phyloP scores from a whole-genome alignment of 352 stramenopile species.

The Phytophthora idaei region DNA sequence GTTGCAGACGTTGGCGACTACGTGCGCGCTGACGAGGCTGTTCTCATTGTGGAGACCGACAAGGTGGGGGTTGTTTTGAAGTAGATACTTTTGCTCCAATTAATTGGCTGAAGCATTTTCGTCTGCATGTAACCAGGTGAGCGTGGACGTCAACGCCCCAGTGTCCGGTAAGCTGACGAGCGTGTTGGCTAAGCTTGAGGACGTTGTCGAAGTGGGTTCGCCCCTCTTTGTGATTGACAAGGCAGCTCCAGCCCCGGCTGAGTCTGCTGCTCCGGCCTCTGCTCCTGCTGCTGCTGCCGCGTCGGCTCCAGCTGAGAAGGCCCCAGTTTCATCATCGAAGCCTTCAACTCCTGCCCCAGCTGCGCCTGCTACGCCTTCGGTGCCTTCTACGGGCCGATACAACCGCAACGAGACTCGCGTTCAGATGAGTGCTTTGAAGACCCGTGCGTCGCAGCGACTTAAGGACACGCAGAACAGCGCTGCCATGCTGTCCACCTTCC shows the following conservation, averaged over 20 bases:
- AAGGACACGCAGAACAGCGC: conserved; percentile 99
- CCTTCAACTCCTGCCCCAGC: conserved; percentile 34
- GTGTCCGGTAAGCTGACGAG: conserved; percentile 92
- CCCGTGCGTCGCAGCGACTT: conserved; percentile 94
- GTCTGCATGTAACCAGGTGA: conserved; percentile 49
- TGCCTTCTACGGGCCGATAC: conserved; percentile 37
- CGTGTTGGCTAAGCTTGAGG: conserved; percentile 94
- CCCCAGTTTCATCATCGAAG: conserved; percentile 28
- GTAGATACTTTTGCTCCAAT: background rate
- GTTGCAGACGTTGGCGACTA: conserved; percentile 93
- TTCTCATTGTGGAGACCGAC: conserved; percentile 98
- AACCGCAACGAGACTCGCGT: conserved; percentile 79
- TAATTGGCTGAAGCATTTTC: background rate
- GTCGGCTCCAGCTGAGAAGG: conserved; percentile 27
- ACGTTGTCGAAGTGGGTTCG: conserved; percentile 95
- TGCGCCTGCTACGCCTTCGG: conserved; percentile 28
- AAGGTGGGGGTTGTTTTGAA: conserved; percentile 83
- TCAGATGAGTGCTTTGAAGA: conserved; percentile 97
- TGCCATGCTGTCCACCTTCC: conserved; percentile 99
- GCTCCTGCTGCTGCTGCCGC: conserved; percentile 22
- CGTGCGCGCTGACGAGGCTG: conserved; percentile 95
- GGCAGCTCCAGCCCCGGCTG: conserved; percentile 28
- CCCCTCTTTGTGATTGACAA: conserved; percentile 48
- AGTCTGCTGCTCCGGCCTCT: conserved; percentile 20
- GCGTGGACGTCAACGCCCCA: conserved; percentile 91